Evolutionary conservation across 2,329 filamentous ascomycete genomes (phyloP).

Genomic region (Neoarthrinium moseri): DNA sequence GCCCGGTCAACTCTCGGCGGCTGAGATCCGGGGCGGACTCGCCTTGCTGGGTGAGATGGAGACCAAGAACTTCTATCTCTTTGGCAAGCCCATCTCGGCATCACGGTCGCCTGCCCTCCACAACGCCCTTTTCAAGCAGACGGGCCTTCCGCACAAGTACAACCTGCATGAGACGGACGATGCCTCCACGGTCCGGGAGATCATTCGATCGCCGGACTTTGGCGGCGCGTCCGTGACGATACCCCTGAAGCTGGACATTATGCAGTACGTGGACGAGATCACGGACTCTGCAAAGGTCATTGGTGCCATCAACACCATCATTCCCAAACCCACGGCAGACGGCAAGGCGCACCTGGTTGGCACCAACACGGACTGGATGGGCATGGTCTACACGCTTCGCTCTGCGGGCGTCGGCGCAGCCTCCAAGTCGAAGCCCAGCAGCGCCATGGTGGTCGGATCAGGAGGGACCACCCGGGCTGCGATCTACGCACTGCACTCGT

Average conservation of each 20-base stretch:
- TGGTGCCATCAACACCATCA: constrained; percentile 92
- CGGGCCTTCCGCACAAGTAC: constrained; percentile 85
- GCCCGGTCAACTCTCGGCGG: constrained; percentile 87
- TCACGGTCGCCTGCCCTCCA: constrained; percentile 88
- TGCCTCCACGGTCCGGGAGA: constrained; percentile 56
- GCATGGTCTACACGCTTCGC: constrained; percentile 79
- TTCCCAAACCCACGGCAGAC: constrained; percentile 50
- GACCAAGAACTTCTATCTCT: constrained; percentile 77
- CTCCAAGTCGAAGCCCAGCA: constrained; percentile 34
- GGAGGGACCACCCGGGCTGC: constrained; percentile 91
- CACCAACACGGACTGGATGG: constrained; percentile 94
- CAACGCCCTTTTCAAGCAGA: constrained; percentile 75
- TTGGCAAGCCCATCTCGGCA: constrained; percentile 79
- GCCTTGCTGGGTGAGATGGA: constrained; percentile 77
- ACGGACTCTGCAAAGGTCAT: constrained; percentile 78
- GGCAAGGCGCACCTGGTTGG: constrained; percentile 63
- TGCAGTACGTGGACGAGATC: constrained; percentile 75
- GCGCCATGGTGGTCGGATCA: constrained; percentile 82
- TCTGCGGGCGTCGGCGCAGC: constrained; percentile 59
- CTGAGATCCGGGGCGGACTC: constrained; percentile 79
- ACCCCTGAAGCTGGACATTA: constrained; percentile 87
- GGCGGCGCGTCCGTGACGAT: constrained; percentile 96
- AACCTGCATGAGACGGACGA: constrained; percentile 70
- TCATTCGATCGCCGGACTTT: constrained; percentile 73
- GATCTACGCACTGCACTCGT: constrained; percentile 80